Evolutionary conservation across 1,284 basidiomycete species (phyloP), one percentile per base, ranked within the genome.

Genomic region (Cerioporus squamosus): DNA sequence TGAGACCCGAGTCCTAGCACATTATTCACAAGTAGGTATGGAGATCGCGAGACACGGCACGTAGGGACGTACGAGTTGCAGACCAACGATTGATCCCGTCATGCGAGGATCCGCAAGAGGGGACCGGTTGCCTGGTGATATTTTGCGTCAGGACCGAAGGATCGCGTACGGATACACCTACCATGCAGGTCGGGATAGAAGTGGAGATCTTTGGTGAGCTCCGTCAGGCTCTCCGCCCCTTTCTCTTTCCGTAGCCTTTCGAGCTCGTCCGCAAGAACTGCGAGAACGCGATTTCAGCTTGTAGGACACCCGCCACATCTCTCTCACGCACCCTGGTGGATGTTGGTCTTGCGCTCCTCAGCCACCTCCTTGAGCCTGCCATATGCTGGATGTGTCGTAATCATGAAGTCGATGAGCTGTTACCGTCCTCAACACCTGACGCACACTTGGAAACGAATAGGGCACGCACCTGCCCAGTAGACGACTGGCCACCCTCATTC

Each of bases 401-500:
- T 85, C 74, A 97, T 89, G 72, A 97, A 98, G 70, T 99, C 95
- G 64, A 98, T 95, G 23, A 98, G 82, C 88, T 93, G 31, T 39
- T 20, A 6, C 6, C 94, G 94, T 69, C 96, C n/a, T 94, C n/a
- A 95, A 81, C 84, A 86, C 61, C 12, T 26, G 47, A 4, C 9
- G 15, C 14, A n/a, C 6, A 18, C 15, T 36, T 7, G 10, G 40
- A 22, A 22, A 18, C 12, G 31, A 40, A 44, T 51, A 38, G 22
- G 4, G 36, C 14, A 57, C 71, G 53, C 58, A 88, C 88, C 77
- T 97, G 96, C n/a, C 97, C 97, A 0, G 97, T 99, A 0, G 95
- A 97, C 18, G 95, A 97, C 75, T 99, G 97, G 0, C 97, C 97
- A 42, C 97, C 97, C 77, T 99, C 97, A 70, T 97, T 99, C 95